Base-by-base conservation (phyloP, 768 basidiomycete species). In the Phlebiopsis flavidoalba region DNA sequence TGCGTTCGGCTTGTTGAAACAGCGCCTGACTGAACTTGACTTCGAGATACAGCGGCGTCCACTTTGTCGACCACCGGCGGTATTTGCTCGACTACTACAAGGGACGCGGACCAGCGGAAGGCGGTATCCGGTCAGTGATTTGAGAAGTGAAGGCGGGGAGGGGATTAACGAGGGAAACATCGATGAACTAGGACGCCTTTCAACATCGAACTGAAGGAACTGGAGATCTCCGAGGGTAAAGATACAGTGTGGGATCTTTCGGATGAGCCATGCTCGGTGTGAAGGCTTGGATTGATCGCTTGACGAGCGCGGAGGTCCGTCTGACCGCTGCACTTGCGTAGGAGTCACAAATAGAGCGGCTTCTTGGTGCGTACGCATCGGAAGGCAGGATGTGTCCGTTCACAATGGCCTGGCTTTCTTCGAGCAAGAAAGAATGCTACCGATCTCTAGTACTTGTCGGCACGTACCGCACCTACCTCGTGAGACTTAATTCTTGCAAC, bases 51-150 rank as follows among this genome's bases (percentile, higher is more conserved):
- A 96, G 74, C 0, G 93, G 90, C 0, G 90, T 87, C 89, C 91
- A 95, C 72, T 91, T 91, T 43, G 85, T 86, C n/a, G 82, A 80
- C 83, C 89, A 91, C 64, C 76, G 79, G 67, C 80, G 80, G 7
- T n/a, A 89, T 76, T 71, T 95, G 93, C 69, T 96, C 95, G 11
- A 95, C 80, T 17, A 95, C 87, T 60, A 95, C n/a, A n/a, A n/a
- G n/a, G 76, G 57, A 96, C 81, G 21, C 83, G 85, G 15, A 79
- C n/a, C 81, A 31, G 80, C 82, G 1, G 86, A 84, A 0, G 75
- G 62, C 11, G 93, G 87, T 36, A 96, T 81, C 37, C 76, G 78
- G 43, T 71, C 73, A 49, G 86, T 73, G 36, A 96, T 75, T 33
- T 76, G 77, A 46, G 81, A 78, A n/a, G n/a, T n/a, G n/a, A n/a